phyloP scores from a whole-genome alignment of 139 green algal species.

The Mesotaenium endlicherianum region DNA sequence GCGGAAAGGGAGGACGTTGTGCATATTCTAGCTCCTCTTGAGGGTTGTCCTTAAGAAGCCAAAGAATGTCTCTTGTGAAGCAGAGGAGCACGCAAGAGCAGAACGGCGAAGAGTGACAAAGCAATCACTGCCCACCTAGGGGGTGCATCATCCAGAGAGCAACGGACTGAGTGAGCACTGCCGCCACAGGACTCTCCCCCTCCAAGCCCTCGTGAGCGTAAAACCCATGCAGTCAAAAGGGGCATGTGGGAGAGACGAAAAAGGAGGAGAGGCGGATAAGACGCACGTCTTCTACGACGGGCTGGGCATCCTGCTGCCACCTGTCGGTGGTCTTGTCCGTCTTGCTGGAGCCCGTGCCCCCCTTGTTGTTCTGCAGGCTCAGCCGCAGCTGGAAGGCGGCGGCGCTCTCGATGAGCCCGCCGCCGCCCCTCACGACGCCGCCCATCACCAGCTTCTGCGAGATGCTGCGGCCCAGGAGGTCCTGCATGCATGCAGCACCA shows the following conservation, averaged over 20 bases:
- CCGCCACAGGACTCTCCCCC: too few species aligned
- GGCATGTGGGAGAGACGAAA: too few species aligned
- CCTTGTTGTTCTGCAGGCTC: slow-evolving; percentile 24
- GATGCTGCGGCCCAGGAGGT: too few species aligned
- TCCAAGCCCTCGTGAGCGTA: background rate
- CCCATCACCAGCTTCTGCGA: slow-evolving; percentile 1
- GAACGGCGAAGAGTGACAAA: too few species aligned
- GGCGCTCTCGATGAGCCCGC: background rate
- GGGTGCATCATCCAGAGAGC: too few species aligned
- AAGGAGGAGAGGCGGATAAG: background rate
- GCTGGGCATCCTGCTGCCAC: background rate
- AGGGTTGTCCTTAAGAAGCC: too few species aligned
- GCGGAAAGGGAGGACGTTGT: too few species aligned
- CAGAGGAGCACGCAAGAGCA: too few species aligned
- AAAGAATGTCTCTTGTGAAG: too few species aligned
- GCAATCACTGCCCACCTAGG: too few species aligned
- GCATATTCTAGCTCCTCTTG: too few species aligned
- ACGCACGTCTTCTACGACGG: background rate
- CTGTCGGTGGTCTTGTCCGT: background rate
- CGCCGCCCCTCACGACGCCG: background rate
- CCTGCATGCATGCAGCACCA: background rate
- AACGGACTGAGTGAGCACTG: too few species aligned
- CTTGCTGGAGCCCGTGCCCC: background rate
- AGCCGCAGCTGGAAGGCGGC: background rate
- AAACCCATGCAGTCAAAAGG: background rate